A percentile compares a stretch with the other conserved stretches of the same genome.
phyloP scores from a whole-genome alignment of 345 rosid species.

The Salix caprea region DNA sequence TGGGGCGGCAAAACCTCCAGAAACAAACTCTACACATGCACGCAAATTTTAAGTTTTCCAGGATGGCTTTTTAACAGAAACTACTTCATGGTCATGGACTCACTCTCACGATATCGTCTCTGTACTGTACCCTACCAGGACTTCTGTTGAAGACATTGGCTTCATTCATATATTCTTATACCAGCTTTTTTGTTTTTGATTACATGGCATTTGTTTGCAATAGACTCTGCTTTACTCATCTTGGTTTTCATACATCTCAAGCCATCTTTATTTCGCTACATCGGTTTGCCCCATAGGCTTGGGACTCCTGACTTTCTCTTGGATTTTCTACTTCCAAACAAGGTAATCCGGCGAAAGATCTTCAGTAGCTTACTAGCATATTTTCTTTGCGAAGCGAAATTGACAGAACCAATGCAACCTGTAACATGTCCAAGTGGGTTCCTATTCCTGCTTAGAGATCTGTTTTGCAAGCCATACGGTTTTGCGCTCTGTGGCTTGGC shows the following conservation, averaged over 20 bases:
- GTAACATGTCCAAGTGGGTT: slow-evolving; percentile 48
- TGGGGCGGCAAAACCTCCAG: neutral
- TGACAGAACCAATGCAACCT: slow-evolving; percentile 52
- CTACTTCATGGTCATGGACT: too few species aligned
- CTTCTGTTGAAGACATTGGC: too few species aligned
- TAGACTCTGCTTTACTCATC: slow-evolving; percentile 5
- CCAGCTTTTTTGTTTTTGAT: neutral
- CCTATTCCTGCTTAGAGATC: slow-evolving; percentile 48
- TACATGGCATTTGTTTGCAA: neutral
- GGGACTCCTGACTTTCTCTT: slow-evolving; percentile 33
- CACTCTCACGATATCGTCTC: too few species aligned
- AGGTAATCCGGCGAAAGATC: slow-evolving; percentile 32
- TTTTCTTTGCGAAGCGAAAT: slow-evolving; percentile 53
- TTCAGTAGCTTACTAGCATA: slow-evolving; percentile 41
- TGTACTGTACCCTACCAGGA: too few species aligned
- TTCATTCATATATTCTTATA: too few species aligned
- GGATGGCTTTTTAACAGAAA: neutral
- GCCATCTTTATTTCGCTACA: slow-evolving; percentile 10
- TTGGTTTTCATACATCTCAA: slow-evolving; percentile 9
- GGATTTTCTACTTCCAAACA: slow-evolving; percentile 46
- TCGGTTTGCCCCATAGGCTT: slow-evolving; percentile 12
- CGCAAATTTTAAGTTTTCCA: too few species aligned
- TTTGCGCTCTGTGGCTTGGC: slow-evolving; percentile 23
- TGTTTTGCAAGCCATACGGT: slow-evolving; percentile 30
- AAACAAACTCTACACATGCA: too few species aligned